Percentiles rank a stretch among this genome's conserved stretches.
phyloP scores from a whole-genome alignment of 1,139 yeast species.

The Candida sp. region DNA sequence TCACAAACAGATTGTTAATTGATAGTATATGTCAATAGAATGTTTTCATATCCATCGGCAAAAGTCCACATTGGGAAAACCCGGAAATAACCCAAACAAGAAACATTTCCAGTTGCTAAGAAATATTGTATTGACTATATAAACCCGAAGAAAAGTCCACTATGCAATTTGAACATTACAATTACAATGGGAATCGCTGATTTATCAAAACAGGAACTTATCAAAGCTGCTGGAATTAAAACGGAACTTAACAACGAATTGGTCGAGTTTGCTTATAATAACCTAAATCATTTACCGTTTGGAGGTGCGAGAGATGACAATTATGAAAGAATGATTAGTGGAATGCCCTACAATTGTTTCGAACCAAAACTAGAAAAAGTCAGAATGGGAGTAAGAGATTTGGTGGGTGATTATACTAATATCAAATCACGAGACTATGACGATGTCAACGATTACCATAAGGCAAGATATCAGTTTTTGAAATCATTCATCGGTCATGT shows the following conservation, averaged over 20 bases:
- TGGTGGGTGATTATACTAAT: slow-evolving; percentile 29
- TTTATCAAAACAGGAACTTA: slow-evolving; percentile 10
- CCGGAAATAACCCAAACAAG: neutral
- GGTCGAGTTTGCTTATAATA: slow-evolving; percentile 38
- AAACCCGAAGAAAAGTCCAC: too few species aligned
- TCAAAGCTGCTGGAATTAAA: slow-evolving; percentile 10
- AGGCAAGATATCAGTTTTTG: slow-evolving; percentile 35
- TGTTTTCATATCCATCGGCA: too few species aligned
- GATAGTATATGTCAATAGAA: too few species aligned
- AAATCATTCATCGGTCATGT: slow-evolving; percentile 43
- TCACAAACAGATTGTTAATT: too few species aligned
- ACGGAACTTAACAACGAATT: slow-evolving; percentile 29
- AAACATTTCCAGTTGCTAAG: neutral
- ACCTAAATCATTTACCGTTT: slow-evolving; percentile 38
- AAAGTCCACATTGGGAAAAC: too few species aligned
- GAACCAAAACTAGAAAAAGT: slow-evolving; percentile 7
- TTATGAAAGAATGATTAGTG: slow-evolving; percentile 39
- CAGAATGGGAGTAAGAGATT: slow-evolving; percentile 9
- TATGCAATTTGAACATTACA: neutral
- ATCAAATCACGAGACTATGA: slow-evolving; percentile 37
- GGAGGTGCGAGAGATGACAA: slow-evolving; percentile 21
- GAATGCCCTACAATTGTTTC: slow-evolving; percentile 10
- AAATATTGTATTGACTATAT: too few species aligned
- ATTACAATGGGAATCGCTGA: slow-evolving; percentile 1
- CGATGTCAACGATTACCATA: slow-evolving; percentile 14